A percentile compares a stretch with the other conserved stretches of the same genome.
Evolutionary conservation across 306 rosid species (phyloP).

Genomic region (cucumber (Cucumis sativus)): DNA sequence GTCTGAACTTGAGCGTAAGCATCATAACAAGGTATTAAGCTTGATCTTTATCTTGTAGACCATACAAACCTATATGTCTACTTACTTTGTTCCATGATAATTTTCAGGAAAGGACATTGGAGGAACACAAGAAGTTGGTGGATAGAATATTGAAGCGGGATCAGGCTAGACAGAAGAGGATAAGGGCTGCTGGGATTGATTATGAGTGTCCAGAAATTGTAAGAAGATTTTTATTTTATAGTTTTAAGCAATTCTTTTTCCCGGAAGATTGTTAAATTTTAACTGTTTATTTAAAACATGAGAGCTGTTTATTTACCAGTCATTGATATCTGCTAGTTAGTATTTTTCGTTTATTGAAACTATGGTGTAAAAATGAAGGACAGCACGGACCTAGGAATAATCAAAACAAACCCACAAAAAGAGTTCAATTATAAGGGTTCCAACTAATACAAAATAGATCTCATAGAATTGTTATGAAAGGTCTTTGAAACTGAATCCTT

Average conservation of each 20-base stretch:
- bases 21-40: constrained; percentile 48
- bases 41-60: neutral
- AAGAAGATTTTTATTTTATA: constrained; percentile 14
- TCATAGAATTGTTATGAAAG: too few species aligned
- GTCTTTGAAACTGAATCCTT: too few species aligned
- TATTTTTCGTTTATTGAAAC: too few species aligned
- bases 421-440: too few species aligned
- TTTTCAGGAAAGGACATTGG: constrained; percentile 61
- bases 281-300: neutral
- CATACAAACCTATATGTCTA: neutral
- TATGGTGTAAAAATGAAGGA: too few species aligned
- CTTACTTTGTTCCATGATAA: neutral
- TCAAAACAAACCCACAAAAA: too few species aligned
- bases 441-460: too few species aligned
- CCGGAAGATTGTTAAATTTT: neutral
- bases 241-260: too few species aligned
- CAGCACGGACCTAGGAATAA: too few species aligned
- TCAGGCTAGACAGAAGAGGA: constrained; percentile 40
- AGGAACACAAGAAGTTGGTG: constrained; percentile 53
- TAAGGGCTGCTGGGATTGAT: constrained; percentile 77
- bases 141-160: constrained; percentile 46
- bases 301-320: neutral
- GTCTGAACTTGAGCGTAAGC: constrained; percentile 44
- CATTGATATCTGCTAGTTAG: neutral
- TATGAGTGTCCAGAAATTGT: constrained; percentile 82